A percentile compares a stretch with the other conserved stretches of the same genome.
phyloP scores from a whole-genome alignment of 202 grass and related monocot genomes.

The Setaria italica region DNA sequence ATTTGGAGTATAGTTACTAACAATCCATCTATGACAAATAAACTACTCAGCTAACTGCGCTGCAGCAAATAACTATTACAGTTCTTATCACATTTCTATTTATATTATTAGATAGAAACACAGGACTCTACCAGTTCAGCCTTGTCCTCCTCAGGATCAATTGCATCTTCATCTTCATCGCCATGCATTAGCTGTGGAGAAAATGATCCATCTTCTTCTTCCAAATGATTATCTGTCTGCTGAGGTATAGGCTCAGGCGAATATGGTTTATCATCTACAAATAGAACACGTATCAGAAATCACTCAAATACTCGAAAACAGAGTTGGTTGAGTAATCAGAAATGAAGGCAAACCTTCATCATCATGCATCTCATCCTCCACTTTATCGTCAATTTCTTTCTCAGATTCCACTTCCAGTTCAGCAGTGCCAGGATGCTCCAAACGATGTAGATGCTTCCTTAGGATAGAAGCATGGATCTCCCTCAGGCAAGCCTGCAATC shows the following conservation, averaged over 20 bases:
- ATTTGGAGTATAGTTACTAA: neutral
- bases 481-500: conserved; percentile 71
- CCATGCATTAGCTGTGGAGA: conserved; percentile 91
- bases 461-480: conserved; percentile 96
- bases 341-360: conserved; percentile 64
- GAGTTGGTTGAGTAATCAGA: conserved; percentile 25
- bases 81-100: neutral
- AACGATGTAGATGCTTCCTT: conserved; percentile 80
- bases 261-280: conserved; percentile 67
- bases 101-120: conserved; percentile 12
- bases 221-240: conserved; percentile 57
- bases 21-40: conserved; percentile 15
- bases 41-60: conserved; percentile 2
- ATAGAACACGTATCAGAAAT: conserved; percentile 39
- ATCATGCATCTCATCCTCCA: conserved; percentile 57
- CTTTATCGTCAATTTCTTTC: conserved; percentile 54
- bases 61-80: conserved; percentile 34
- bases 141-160: conserved; percentile 97
- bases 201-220: conserved; percentile 88
- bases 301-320: conserved; percentile 18
- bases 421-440: conserved; percentile 64
- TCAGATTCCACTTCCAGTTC: conserved; percentile 56
- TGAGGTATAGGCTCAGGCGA: conserved; percentile 75
- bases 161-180: conserved; percentile 86
- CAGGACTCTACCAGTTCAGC: conserved; percentile 78